Percentiles rank a stretch among this genome's conserved stretches.
phyloP scores from a whole-genome alignment of 1,139 yeast genomes.

The Spathaspora sp. region DNA sequence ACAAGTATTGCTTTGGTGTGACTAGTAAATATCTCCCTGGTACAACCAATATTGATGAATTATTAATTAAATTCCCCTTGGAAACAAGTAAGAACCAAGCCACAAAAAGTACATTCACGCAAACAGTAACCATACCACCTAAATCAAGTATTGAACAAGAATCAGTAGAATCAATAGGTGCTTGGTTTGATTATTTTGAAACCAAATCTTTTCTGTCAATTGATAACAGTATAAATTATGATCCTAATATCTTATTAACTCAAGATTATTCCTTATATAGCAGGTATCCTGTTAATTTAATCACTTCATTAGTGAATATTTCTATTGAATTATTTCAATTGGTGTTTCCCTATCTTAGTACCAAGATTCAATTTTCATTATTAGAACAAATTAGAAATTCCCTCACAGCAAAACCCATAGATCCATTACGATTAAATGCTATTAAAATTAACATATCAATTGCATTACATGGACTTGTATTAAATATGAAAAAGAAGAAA shows the following conservation, averaged over 20 bases:
- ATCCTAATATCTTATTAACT: slow-evolving; percentile 31
- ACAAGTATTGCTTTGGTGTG: slow-evolving; percentile 38
- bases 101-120: slow-evolving; percentile 18
- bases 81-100: slow-evolving; percentile 3
- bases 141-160: slow-evolving; percentile 9
- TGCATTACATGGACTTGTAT: slow-evolving; percentile 60
- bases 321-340: slow-evolving; percentile 75
- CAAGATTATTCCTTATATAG: slow-evolving; percentile 27
- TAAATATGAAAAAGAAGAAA: slow-evolving; percentile 27
- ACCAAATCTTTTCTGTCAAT: slow-evolving; percentile 22
- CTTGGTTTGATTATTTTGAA: slow-evolving; percentile 40
- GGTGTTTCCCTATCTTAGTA: slow-evolving; percentile 71
- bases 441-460: slow-evolving; percentile 60
- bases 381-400: slow-evolving; percentile 74
- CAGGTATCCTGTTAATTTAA: slow-evolving; percentile 29
- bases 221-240: slow-evolving; percentile 33
- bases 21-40: slow-evolving; percentile 31
- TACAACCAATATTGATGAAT: slow-evolving; percentile 25
- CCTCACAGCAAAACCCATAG: slow-evolving; percentile 27
- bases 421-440: slow-evolving; percentile 45
- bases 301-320: slow-evolving; percentile 66
- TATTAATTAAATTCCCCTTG: slow-evolving; percentile 18
- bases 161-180: not conserved
- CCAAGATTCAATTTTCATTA: slow-evolving; percentile 81
- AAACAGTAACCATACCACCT: slow-evolving; percentile 4